Percentiles rank a stretch among this genome's conserved stretches.
Evolutionary conservation across 2,329 filamentous ascomycete species (phyloP).

Genomic region (Fusarium incarnatum): DNA sequence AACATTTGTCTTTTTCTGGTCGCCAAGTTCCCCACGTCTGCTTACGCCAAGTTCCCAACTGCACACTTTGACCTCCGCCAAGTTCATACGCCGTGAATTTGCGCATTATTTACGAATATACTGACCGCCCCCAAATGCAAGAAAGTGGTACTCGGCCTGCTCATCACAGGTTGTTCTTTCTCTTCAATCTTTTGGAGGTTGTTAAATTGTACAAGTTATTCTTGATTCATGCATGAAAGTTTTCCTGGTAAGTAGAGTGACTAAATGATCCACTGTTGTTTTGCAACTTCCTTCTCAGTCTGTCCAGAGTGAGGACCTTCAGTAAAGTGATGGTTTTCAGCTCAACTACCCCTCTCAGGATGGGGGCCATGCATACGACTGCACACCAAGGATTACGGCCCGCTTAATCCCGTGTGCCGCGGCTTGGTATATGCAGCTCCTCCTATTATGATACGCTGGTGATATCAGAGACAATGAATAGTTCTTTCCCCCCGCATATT

Average conservation of each 20-base stretch:
- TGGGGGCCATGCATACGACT: not conserved
- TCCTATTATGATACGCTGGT: fast-evolving
- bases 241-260: fast-evolving
- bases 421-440: not conserved
- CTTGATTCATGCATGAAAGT: too few relatives aligned
- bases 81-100: not conserved
- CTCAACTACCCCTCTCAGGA: not conserved
- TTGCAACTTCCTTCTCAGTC: fast-evolving
- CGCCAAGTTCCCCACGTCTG: not conserved
- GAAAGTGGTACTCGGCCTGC: too few relatives aligned
- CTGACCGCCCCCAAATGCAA: not conserved
- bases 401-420: too few relatives aligned
- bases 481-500: too few relatives aligned
- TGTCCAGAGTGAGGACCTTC: too few relatives aligned
- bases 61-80: not conserved
- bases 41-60: not conserved
- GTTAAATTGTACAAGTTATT: too few relatives aligned
- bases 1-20: not conserved
- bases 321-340: too few relatives aligned
- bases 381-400: fast-evolving
- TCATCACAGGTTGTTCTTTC: too few relatives aligned
- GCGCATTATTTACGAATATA: not conserved
- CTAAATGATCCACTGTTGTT: too few relatives aligned
- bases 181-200: too few relatives aligned
- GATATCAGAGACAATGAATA: too few relatives aligned